phyloP scores from a whole-genome alignment of 1,284 basidiomycete species.

The Rhizopogon hawkerae region DNA sequence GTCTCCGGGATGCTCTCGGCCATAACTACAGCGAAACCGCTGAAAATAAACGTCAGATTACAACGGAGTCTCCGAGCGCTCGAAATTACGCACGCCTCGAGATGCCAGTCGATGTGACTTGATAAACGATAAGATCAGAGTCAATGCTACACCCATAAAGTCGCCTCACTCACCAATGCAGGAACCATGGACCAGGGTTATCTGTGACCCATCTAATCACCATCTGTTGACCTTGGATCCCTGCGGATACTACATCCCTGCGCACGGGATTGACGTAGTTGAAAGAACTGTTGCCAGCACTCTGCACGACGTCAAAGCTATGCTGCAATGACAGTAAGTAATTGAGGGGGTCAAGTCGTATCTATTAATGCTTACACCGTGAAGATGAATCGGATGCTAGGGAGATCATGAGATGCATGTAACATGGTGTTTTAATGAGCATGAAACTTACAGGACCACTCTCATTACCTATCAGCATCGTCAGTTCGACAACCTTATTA shows the following conservation, averaged over 20 bases:
- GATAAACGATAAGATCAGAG: not conserved
- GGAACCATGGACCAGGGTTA: constrained; percentile 35
- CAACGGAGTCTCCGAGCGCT: not conserved
- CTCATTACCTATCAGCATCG: constrained; percentile 13
- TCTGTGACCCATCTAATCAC: constrained; percentile 30
- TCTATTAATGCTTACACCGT: constrained; percentile 28
- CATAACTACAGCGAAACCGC: constrained; percentile 33
- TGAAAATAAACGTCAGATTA: constrained; percentile 5
- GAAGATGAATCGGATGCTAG: constrained; percentile 36
- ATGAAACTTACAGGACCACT: constrained; percentile 14
- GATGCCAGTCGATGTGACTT: constrained; percentile 42
- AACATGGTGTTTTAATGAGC: not conserved
- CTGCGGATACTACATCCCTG: constrained; percentile 27
- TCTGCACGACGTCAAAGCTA: constrained; percentile 28
- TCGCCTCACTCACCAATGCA: constrained; percentile 32
- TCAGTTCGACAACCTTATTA: constrained; percentile 29
- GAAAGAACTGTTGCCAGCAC: constrained; percentile 24
- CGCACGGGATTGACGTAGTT: constrained; percentile 35
- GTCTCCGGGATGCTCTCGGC: constrained; percentile 26
- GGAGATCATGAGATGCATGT: constrained; percentile 4
- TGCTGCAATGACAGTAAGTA: constrained; percentile 17
- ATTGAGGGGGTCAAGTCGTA: constrained; percentile 6
- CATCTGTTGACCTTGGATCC: constrained; percentile 20
- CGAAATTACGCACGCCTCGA: constrained; percentile 25
- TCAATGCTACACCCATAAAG: not conserved